Conservation (phyloP, 768 basidiomycete species). For the Rhodotorula kratochvilovae region DNA sequence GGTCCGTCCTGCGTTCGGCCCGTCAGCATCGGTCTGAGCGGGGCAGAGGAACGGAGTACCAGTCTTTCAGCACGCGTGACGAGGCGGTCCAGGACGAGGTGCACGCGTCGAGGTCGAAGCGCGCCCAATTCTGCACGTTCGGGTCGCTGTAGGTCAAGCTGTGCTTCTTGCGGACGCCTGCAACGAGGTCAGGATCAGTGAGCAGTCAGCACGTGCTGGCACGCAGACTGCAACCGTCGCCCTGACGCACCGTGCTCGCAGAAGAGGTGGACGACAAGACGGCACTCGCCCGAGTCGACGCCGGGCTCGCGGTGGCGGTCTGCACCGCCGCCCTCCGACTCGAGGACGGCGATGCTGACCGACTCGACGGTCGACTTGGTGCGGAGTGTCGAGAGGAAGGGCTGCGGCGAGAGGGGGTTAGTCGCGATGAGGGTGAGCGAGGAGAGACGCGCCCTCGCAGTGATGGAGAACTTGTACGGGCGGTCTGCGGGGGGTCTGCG, state of each 20-base stretch:
- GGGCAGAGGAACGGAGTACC: background rate
- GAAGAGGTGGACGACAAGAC: conserved; percentile 24
- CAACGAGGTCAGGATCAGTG: no score
- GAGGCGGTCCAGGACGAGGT: conserved; percentile 25
- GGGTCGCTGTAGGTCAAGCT: conserved; percentile 30
- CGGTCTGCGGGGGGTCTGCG: background rate
- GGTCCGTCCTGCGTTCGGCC: conserved; percentile 15
- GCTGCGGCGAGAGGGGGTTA: background rate
- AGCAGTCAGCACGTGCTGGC: background rate
- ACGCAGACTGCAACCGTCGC: background rate
- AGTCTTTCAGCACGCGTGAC: conserved; percentile 25
- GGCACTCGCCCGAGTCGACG: conserved; percentile 22
- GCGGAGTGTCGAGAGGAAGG: conserved; percentile 22
- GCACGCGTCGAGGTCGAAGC: conserved; percentile 13
- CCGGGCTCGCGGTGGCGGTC: background rate
- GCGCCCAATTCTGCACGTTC: conserved; percentile 23
- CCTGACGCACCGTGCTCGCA: conserved; percentile 30
- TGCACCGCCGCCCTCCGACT: background rate
- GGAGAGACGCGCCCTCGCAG: conserved; percentile 9
- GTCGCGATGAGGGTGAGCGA: no score
- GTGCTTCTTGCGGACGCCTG: conserved; percentile 38
- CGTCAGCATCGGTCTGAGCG: background rate
- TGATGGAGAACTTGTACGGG: conserved; percentile 25
- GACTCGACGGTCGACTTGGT: conserved; percentile 29
- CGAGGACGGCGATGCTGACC: background rate